These are phyloP conservation scores for Hyphopichia khmerensis DNA, from an alignment of 1,139 yeast species.

Conservation along the genomic window DNA sequence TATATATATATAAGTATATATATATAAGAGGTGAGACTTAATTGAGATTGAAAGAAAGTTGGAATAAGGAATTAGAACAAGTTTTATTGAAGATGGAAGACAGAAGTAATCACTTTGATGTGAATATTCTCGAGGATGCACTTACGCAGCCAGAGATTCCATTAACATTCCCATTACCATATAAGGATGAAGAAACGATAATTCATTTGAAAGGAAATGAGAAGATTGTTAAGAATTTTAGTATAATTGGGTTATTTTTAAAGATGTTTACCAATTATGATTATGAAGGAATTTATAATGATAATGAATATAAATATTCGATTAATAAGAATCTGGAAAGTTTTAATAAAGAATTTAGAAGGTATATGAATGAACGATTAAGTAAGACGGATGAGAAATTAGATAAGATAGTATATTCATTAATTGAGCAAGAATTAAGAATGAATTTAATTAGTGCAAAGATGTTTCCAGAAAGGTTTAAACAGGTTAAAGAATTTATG, in stretches of 20 bases:
- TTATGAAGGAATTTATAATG: constrained; percentile 31
- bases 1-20: too few relatives aligned
- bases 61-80: too few relatives aligned
- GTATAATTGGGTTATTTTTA: constrained; percentile 31
- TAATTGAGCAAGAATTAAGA: constrained; percentile 40
- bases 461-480: constrained; percentile 34
- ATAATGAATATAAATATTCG: constrained; percentile 36
- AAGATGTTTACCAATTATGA: constrained; percentile 25
- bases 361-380: constrained; percentile 35
- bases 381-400: constrained; percentile 32
- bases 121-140: constrained; percentile 41
- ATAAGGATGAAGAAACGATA: constrained; percentile 25
- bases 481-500: constrained; percentile 41
- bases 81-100: too few relatives aligned
- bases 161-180: constrained; percentile 42
- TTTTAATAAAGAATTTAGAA: constrained; percentile 28
- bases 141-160: constrained; percentile 29
- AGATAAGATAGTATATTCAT: constrained; percentile 37
- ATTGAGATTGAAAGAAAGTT: too few relatives aligned
- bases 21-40: too few relatives aligned
- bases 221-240: constrained; percentile 24
- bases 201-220: constrained; percentile 31
- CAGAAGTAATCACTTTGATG: constrained; percentile 20
- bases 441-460: constrained; percentile 39
- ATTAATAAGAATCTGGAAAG: constrained; percentile 31